These are phyloP conservation scores for Onygena corvina DNA, from an alignment of 2,329 filamentous ascomycete genomes.

Conservation along the genomic window DNA sequence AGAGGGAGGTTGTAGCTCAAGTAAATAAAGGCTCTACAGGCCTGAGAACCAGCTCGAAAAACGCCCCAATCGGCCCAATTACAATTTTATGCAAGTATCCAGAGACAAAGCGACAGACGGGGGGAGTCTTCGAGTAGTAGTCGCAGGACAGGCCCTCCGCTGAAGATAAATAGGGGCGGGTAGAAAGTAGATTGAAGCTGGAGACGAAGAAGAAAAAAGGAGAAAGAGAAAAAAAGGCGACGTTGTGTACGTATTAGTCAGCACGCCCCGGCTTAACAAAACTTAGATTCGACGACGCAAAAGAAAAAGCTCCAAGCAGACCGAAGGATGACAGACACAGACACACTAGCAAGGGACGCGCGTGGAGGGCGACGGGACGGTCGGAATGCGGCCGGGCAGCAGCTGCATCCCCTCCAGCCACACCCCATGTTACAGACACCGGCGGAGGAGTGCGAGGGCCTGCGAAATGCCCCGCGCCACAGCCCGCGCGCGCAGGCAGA, in stretches of 20 bases:
- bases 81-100: slow-evolving; percentile 13
- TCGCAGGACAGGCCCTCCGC: no score
- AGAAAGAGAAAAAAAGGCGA: slow-evolving; percentile 11
- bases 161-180: not conserved
- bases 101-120: not conserved
- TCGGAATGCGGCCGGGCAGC: no score
- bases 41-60: slow-evolving; percentile 10
- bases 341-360: no score
- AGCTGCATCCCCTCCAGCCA: no score
- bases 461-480: slow-evolving; percentile 3
- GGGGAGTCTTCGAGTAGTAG: slow-evolving; percentile 14
- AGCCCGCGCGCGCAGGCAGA: not conserved
- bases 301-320: no score
- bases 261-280: no score
- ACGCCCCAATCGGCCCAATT: slow-evolving; percentile 9
- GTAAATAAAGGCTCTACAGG: slow-evolving; percentile 14
- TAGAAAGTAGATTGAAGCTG: slow-evolving; percentile 1
- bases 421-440: not conserved
- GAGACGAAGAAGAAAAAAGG: slow-evolving; percentile 12
- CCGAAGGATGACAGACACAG: no score
- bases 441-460: not conserved
- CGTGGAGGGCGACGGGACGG: no score
- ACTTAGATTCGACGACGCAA: no score
- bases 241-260: slow-evolving; percentile 1
- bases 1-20: slow-evolving; percentile 5